A percentile compares a stretch with the other conserved stretches of the same genome.
phyloP scores from a whole-genome alignment of 306 rosid genomes.

The Lagenaria siceraria region DNA sequence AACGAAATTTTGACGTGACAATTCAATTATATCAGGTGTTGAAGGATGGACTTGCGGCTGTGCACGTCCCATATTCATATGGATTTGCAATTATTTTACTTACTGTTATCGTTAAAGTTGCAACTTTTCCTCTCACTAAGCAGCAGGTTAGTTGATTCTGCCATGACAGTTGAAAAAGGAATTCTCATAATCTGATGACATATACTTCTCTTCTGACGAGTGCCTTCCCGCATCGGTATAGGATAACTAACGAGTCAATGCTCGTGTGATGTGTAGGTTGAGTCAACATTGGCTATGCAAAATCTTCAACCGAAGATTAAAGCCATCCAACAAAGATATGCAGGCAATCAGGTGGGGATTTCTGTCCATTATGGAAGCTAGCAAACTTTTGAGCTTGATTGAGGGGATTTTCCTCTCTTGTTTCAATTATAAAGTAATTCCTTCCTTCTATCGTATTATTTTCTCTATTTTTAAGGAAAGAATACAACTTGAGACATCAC shows the following conservation, averaged over 20 bases:
- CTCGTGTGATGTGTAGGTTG: constrained; percentile 44
- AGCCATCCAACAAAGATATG: constrained; percentile 95
- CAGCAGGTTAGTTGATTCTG: constrained; percentile 57
- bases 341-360: constrained; percentile 82
- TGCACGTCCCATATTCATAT: constrained; percentile 82
- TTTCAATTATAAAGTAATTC: constrained; percentile 4
- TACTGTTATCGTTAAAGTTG: constrained; percentile 67
- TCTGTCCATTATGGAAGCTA: background rate
- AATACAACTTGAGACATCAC: constrained; percentile 97
- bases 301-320: constrained; percentile 94
- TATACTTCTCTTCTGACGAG: background rate
- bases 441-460: constrained; percentile 20
- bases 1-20: background rate
- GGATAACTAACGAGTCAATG: background rate
- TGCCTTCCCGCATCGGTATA: background rate
- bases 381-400: constrained; percentile 12
- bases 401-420: background rate
- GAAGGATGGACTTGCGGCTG: constrained; percentile 67
- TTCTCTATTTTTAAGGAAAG: constrained; percentile 67
- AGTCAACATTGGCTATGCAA: constrained; percentile 95
- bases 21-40: constrained; percentile 39
- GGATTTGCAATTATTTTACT: constrained; percentile 96
- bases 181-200: background rate
- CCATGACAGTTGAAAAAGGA: background rate
- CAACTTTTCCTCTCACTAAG: constrained; percentile 81